A percentile compares a stretch with the other conserved stretches of the same genome.
Evolutionary conservation across 495 filamentous ascomycete genomes (phyloP).

Genomic region (Diplogelasinospora grovesii): DNA sequence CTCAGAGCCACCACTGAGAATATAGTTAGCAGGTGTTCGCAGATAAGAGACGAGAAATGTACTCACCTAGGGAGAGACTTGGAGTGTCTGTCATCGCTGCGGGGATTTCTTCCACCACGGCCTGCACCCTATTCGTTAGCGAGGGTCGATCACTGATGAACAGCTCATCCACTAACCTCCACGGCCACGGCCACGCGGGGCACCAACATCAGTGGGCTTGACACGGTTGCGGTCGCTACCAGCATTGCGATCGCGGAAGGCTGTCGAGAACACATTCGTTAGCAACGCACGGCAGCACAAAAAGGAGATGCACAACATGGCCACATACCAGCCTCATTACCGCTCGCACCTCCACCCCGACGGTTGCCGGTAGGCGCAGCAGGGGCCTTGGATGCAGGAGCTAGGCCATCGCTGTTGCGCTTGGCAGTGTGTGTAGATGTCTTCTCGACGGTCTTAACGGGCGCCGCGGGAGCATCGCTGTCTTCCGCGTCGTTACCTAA

Average conservation of each 20-base stretch:
- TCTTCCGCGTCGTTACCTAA: conserved; percentile 86
- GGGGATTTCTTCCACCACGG: conserved; percentile 38
- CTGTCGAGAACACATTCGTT: conserved; percentile 39
- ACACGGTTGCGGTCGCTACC: conserved; percentile 76
- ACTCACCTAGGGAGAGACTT: conserved; percentile 63
- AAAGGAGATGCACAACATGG: conserved; percentile 2
- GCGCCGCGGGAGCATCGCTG: conserved; percentile 68
- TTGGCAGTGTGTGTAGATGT: conserved; percentile 70
- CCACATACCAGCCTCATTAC: conserved; percentile 73
- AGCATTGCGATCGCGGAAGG: conserved; percentile 85
- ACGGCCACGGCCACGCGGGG: conserved; percentile 52
- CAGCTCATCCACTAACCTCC: conserved; percentile 41
- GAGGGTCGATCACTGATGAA: no score
- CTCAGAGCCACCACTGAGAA: conserved; percentile 63
- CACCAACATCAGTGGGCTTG: conserved; percentile 67
- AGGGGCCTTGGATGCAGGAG: conserved; percentile 49
- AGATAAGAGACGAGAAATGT: conserved; percentile 6
- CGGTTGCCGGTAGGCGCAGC: conserved; percentile 36
- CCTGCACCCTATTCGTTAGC: conserved; percentile 25
- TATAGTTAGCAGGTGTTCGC: conserved; percentile 11
- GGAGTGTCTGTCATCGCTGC: conserved; percentile 76
- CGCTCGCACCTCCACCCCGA: conserved; percentile 53
- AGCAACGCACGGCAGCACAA: conserved; percentile 6
- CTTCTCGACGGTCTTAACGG: conserved; percentile 82
- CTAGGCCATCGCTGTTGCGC: conserved; percentile 79